Evolutionary conservation across 192 early-diverging fungal genomes (phyloP), one percentile per base, ranked within the genome.

Genomic region (Coemansia sp.): DNA sequence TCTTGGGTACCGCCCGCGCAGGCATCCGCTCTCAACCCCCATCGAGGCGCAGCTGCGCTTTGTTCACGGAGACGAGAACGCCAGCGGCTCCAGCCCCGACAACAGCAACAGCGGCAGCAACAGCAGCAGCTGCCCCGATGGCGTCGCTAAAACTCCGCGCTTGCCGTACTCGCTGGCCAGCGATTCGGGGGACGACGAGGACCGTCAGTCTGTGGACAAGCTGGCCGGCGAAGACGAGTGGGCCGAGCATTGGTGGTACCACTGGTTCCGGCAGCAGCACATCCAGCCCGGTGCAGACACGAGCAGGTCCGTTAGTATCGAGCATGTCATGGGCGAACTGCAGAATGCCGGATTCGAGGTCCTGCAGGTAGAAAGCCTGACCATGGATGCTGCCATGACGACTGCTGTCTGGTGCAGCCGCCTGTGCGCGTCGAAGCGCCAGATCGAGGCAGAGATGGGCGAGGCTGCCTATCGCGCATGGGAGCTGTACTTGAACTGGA

Each of bases 401-500:
- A 72, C 75, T 1, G 83, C 83, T 0, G 35, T 73, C 18, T 84
- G 77, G 77, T 77, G 69, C 57, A 69, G 49, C 58, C 61, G 76
- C 2, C 61, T 79, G 36, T 79, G 78, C 24, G 75, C 74, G 1
- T 46, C 71, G 18, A 79, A 79, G 56, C 77, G 71, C 48, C 77
- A 77, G 58, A 79, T 84, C 69, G 77, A 84, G 51, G 62, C 66
- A n/a, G 74, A 78, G 69, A 67, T 78, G 35, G 83, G 77, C 21
- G 77, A 70, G 45, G 72, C 65, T 35, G 44, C 72, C 3, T 84
- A 84, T 45, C 70, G 83, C 7, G 62, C 75, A 4, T 80, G 77
- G 83, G 77, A 80, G 56, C 75, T 84, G 34, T 84, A 84, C 44
- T 49, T 84, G 66, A 79, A 76, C 61, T 84, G 83, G 83, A 77